Percentiles rank a stretch among this genome's conserved stretches.
These are phyloP conservation scores for Tolypocladium ophioglossoides DNA, from an alignment of 2,329 filamentous ascomycete genomes.

Conservation along the genomic window DNA sequence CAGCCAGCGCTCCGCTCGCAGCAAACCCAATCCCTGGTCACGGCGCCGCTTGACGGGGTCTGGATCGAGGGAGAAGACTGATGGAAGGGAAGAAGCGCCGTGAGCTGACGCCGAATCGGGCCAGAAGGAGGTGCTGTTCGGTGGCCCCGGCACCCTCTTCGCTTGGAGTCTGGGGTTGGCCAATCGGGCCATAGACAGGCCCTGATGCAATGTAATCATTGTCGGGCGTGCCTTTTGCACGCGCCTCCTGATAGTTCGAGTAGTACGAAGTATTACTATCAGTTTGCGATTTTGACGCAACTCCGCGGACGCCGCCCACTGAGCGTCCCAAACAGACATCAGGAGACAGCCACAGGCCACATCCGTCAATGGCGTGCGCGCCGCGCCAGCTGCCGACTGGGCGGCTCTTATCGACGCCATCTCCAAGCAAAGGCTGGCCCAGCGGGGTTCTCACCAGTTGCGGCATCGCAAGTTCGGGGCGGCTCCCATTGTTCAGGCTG, in stretches of 20 bases:
- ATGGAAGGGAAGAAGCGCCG: background rate
- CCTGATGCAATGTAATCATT: background rate
- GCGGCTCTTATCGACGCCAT: background rate
- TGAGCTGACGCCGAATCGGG: background rate
- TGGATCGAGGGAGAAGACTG: background rate
- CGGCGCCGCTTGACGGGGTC: too few relatives aligned
- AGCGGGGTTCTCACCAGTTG: background rate
- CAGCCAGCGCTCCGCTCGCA: background rate
- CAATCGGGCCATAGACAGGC: conserved; percentile 12
- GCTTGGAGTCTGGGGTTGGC: conserved; percentile 16
- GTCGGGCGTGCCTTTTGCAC: background rate
- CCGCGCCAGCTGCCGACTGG: background rate
- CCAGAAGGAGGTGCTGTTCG: background rate
- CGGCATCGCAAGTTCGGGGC: background rate
- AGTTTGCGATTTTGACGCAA: background rate
- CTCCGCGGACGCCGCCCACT: conserved; percentile 4
- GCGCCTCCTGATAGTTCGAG: background rate
- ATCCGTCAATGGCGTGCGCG: background rate
- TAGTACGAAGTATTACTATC: too few relatives aligned
- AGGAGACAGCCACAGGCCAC: background rate
- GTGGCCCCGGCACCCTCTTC: background rate
- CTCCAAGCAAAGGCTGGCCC: background rate
- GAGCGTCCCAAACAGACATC: background rate
- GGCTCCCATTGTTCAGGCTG: background rate
- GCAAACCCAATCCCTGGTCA: background rate